phyloP scores from a whole-genome alignment of 2,329 filamentous ascomycete species.

The Aspergillus persii region DNA sequence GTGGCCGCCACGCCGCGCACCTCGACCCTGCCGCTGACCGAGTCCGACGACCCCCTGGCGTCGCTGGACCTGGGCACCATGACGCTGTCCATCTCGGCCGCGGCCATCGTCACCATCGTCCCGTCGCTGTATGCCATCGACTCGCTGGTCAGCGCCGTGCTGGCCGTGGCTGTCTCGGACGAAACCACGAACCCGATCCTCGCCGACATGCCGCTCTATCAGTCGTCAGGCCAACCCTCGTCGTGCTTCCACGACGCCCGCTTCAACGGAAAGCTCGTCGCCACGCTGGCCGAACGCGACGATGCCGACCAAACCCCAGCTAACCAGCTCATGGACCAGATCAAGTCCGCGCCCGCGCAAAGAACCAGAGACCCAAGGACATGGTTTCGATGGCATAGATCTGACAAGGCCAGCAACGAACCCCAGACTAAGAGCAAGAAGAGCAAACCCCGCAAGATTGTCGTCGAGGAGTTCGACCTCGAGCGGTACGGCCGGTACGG shows the following conservation, averaged over 20 bases:
- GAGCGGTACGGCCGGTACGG: constrained; percentile 45
- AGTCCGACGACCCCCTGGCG: constrained; percentile 40
- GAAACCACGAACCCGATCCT: constrained; percentile 39
- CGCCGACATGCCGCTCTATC: constrained; percentile 34
- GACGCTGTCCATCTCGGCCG: constrained; percentile 41
- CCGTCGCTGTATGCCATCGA: constrained; percentile 50
- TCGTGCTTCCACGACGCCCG: constrained; percentile 8
- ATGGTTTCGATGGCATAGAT: constrained; percentile 10
- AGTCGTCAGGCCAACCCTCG: constrained; percentile 16
- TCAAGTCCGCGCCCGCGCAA: constrained; percentile 23
- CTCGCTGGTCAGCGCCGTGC: constrained; percentile 45
- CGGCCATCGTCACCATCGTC: constrained; percentile 40
- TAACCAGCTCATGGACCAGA: constrained; percentile 34
- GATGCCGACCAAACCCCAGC: constrained; percentile 42
- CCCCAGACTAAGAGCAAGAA: constrained; percentile 16
- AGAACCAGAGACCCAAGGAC: constrained; percentile 9
- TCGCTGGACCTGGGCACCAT: constrained; percentile 44
- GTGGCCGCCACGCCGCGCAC: constrained; percentile 34
- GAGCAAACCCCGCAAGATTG: constrained; percentile 32
- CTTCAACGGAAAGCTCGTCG: constrained; percentile 32
- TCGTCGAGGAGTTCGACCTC: constrained; percentile 45
- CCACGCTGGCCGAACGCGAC: constrained; percentile 43
- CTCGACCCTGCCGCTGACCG: constrained; percentile 41
- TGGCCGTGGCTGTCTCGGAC: constrained; percentile 46
- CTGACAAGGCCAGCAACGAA: constrained; percentile 7